Percentiles rank a stretch among this genome's conserved stretches.
Conservation (phyloP, 345 rosid species). For the Citrus trifoliata region DNA sequence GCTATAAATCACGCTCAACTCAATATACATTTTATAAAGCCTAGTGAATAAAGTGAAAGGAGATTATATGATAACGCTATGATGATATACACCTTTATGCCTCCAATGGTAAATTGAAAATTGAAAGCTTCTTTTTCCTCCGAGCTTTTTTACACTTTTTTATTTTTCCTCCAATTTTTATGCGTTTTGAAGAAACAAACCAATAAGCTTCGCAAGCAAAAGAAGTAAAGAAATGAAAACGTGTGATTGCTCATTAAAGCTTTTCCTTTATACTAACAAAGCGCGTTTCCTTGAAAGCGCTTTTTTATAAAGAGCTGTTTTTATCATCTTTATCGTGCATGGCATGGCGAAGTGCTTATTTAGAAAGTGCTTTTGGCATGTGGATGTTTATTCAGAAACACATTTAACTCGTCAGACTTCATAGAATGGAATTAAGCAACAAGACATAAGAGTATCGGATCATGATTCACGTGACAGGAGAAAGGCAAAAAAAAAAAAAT, state of each 20-base stretch:
- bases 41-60: background rate
- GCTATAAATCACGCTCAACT: background rate
- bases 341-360: background rate
- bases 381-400: background rate
- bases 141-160: background rate
- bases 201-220: background rate
- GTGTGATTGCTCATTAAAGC: background rate
- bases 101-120: background rate
- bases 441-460: background rate
- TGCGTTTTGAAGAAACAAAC: background rate
- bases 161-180: background rate
- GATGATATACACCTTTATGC: background rate
- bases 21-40: no score
- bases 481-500: background rate
- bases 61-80: background rate
- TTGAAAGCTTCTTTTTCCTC: conserved; percentile 4
- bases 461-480: background rate
- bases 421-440: background rate
- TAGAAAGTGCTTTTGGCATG: background rate
- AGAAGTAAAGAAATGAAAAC: background rate
- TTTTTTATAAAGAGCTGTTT: conserved; percentile 8
- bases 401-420: conserved; percentile 1
- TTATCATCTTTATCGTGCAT: background rate
- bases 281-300: background rate
- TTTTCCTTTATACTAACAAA: background rate